Evolutionary conservation across 1,284 basidiomycete species (phyloP).

Genomic region (Ustilago cynodontis): DNA sequence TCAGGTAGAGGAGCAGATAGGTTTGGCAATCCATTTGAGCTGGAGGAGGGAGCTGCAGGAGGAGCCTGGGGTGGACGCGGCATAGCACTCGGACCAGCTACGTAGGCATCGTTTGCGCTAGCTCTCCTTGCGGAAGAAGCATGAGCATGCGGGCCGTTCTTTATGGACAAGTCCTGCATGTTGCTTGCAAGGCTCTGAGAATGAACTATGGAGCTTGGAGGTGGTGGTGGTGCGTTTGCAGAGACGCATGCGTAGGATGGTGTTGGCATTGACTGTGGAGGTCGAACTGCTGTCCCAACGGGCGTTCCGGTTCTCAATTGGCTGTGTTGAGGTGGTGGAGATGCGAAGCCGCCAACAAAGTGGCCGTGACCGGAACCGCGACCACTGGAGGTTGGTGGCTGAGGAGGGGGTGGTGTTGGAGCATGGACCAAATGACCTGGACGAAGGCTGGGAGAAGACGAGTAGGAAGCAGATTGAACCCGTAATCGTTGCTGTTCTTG

Average conservation of each 20-base stretch:
- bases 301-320: conserved; percentile 7
- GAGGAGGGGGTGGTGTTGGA: conserved; percentile 33
- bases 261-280: conserved; percentile 19
- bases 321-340: conserved; percentile 4
- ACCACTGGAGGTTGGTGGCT: conserved; percentile 4
- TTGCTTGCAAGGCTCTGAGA: conserved; percentile 24
- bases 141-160: conserved; percentile 3
- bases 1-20: conserved; percentile 63
- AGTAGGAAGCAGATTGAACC: conserved; percentile 30
- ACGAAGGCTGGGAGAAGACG: conserved; percentile 20
- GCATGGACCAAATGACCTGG: conserved; percentile 50
- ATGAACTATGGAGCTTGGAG: conserved; percentile 1
- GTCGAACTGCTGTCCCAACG: conserved; percentile 8
- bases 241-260: conserved; percentile 16
- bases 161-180: conserved; percentile 30
- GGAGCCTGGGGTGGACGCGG: conserved; percentile 8
- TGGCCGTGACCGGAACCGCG: too few species aligned
- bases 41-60: conserved; percentile 5
- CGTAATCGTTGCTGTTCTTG: conserved; percentile 42
- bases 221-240: conserved; percentile 1
- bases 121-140: conserved; percentile 16
- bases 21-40: conserved; percentile 19
- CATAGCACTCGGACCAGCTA: not conserved
- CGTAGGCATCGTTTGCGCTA: conserved; percentile 23
- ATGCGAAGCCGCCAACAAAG: conserved; percentile 37